Evolutionary conservation across 345 rosid genomes (phyloP), one percentile per base, ranked within the genome.

Genomic region (Pistacia integerrima): DNA sequence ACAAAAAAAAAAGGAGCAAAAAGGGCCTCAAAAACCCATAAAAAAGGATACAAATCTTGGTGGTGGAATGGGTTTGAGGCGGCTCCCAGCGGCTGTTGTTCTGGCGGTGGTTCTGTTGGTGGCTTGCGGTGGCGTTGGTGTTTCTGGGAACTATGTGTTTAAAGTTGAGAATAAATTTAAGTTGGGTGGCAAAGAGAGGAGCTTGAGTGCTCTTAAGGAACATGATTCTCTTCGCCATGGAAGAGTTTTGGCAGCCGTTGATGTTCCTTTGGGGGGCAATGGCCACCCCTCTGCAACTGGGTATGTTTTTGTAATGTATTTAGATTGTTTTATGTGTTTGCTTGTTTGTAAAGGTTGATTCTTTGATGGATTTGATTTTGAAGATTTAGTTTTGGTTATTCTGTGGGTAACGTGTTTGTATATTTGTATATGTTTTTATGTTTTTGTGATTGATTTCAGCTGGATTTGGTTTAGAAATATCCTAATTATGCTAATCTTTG

Each of bases 221-320:
- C 98, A 96, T 70, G 99, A 96, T 77, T 75, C 77, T 33, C 86
- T 54, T 69, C 99, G 98, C 17, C 98, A 90, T 60, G 78, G 89
- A 52, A 83, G 99, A 28, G 79, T 90, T 74, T 91, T 95, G 36
- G 72, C 90, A 64, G 74, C 91, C 81, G 54, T 88, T 68, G 91
- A 90, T 79, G 74, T 95, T 44, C 87, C 87, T 57, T 65, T 95
- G 30, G 99, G 98, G 1, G 98, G 99, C 82, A 88, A 83, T 59
- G 96, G 98, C 82, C 78, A 38, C 3, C 97, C 93, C 22, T 80
- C 88, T 20, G 89, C 83, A 58, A 82, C 92, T 75, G 98, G 99
- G 98, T 93, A 70, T 63, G 84, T 82, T 61, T 67, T 65, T 62
- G 46, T 41, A 0, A 1, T 41, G 8, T 41, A 8, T 41, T 41